Evolutionary conservation across 352 stramenopile species (phyloP).

Genomic region (Pythium folliculosum): DNA sequence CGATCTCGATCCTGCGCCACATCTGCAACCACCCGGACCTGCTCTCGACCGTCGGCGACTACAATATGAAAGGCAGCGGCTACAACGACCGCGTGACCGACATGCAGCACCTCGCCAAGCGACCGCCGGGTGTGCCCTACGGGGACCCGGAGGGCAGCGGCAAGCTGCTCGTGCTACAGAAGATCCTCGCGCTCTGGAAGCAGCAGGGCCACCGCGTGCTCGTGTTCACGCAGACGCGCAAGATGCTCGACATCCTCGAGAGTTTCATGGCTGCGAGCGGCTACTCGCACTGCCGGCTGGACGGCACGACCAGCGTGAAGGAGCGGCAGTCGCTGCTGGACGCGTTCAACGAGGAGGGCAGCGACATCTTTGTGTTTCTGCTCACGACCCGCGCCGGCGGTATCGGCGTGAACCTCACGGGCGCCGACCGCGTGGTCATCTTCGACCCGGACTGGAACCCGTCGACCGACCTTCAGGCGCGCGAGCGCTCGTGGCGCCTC

Average conservation of each 20-base stretch:
- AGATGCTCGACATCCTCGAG: constrained; percentile 98
- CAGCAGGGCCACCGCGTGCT: constrained; percentile 95
- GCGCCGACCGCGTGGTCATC: constrained; percentile 95
- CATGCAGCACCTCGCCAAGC: constrained; percentile 13
- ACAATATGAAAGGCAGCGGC: constrained; percentile 19
- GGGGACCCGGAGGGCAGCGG: constrained; percentile 81
- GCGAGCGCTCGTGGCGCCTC: constrained; percentile 97
- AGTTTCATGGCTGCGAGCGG: constrained; percentile 82
- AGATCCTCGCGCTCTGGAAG: constrained; percentile 95
- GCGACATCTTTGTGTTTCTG: constrained; percentile 76
- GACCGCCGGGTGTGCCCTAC: constrained; percentile 28
- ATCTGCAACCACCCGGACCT: constrained; percentile 99
- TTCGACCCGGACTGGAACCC: constrained; percentile 99
- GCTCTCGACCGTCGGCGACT: constrained; percentile 68
- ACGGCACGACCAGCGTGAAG: constrained; percentile 95
- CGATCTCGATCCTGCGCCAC: constrained; percentile 96
- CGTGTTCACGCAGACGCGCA: constrained; percentile 96
- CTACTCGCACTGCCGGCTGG: constrained; percentile 94
- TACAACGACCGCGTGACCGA: constrained; percentile 32
- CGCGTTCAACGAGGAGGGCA: constrained; percentile 93
- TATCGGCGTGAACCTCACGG: constrained; percentile 96
- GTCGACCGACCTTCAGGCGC: constrained; percentile 94
- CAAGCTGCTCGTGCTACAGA: constrained; percentile 96
- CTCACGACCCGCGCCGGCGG: constrained; percentile 92
- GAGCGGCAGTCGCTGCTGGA: constrained; percentile 94